Evolutionary conservation across 1,284 basidiomycete genomes (phyloP).

Genomic region (Kwoniella shivajii): DNA sequence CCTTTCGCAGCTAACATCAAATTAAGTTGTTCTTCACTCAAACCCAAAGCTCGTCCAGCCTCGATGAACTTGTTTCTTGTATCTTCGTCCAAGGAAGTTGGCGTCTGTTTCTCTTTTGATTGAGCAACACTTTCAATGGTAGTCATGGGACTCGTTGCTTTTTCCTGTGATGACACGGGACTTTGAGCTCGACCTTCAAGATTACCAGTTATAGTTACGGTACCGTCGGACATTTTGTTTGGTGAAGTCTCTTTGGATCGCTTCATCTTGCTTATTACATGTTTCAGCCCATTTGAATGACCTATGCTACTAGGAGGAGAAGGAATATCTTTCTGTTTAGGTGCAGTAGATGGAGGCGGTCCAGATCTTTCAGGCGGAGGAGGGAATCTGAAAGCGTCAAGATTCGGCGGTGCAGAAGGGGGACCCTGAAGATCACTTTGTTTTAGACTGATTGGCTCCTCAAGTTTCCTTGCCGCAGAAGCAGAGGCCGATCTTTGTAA

Average conservation of each 20-base stretch:
- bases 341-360: not conserved
- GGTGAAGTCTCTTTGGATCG: slow-evolving; percentile 4
- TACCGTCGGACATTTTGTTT: no score
- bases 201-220: no score
- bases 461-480: slow-evolving; percentile 13
- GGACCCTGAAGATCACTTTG: slow-evolving; percentile 6
- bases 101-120: slow-evolving; percentile 5
- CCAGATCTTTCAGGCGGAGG: slow-evolving; percentile 1
- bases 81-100: slow-evolving; percentile 29
- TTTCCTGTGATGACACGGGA: not conserved
- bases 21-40: slow-evolving; percentile 39
- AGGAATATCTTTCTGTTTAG: not conserved
- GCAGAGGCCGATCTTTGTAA: slow-evolving; percentile 14
- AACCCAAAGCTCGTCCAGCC: slow-evolving; percentile 42
- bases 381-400: slow-evolving; percentile 36
- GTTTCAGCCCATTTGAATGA: slow-evolving; percentile 15
- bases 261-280: slow-evolving; percentile 21
- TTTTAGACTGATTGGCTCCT: slow-evolving; percentile 27
- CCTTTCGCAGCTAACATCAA: slow-evolving; percentile 39
- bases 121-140: not conserved
- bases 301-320: slow-evolving; percentile 25
- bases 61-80: slow-evolving; percentile 41
- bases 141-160: slow-evolving; percentile 1
- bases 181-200: not conserved
- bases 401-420: slow-evolving; percentile 16